Evolutionary conservation across 139 green algal species (phyloP).

Genomic region (Yamagishiella unicocca): DNA sequence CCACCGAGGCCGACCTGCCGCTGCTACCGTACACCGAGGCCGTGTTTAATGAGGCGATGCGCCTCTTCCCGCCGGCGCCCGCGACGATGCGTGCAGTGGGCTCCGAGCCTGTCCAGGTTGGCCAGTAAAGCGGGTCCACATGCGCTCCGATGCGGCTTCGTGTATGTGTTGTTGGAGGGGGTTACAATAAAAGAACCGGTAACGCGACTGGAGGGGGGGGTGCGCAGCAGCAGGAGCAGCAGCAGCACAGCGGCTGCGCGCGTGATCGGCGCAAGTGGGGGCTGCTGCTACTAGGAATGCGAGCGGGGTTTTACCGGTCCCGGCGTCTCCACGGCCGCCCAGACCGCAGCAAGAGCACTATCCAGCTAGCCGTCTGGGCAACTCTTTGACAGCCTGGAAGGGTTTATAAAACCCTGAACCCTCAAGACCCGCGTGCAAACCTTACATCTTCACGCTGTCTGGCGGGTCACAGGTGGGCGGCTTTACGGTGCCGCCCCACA

Average conservation of each 20-base stretch:
- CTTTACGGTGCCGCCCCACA: neutral
- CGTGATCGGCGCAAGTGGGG: neutral
- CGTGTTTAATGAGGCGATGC: constrained; percentile 66
- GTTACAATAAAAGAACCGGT: neutral
- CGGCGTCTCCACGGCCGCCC: neutral
- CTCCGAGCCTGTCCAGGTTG: neutral
- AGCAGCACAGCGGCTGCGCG: neutral
- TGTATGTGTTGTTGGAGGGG: neutral
- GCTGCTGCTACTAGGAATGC: neutral
- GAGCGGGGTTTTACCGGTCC: neutral
- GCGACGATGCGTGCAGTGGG: neutral
- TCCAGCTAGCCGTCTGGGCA: neutral
- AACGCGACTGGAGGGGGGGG: too few species aligned
- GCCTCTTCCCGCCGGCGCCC: constrained; percentile 65
- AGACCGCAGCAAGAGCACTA: neutral
- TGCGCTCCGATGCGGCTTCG: too few species aligned
- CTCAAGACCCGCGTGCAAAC: neutral
- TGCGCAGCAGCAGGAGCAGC: too few species aligned
- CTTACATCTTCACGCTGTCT: neutral
- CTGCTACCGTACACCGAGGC: constrained; percentile 65
- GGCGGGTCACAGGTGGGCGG: neutral
- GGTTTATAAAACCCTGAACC: neutral
- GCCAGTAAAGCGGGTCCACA: too few species aligned
- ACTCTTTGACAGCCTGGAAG: neutral
- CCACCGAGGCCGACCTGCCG: constrained; percentile 9